Conservation (phyloP, 2,329 filamentous ascomycete genomes). For the Trichoderma citrinoviride region DNA sequence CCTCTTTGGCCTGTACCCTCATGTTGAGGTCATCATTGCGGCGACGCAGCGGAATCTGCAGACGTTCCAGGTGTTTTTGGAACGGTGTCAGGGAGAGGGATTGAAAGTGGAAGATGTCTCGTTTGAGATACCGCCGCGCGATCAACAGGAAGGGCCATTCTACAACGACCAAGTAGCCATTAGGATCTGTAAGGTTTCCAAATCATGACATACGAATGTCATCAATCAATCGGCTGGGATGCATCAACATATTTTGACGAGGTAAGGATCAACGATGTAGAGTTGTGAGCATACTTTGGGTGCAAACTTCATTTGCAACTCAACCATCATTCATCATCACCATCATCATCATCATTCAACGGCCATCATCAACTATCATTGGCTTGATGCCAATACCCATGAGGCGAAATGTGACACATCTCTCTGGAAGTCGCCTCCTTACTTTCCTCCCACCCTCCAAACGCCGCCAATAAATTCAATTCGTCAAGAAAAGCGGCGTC, state of each 20-base stretch:
- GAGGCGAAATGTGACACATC: not conserved
- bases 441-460: too few species aligned
- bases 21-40: constrained; percentile 61
- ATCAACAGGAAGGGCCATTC: constrained; percentile 59
- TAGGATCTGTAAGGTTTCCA: constrained; percentile 45
- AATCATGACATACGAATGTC: constrained; percentile 7
- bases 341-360: too few species aligned
- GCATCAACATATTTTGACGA: not conserved
- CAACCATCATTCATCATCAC: not conserved
- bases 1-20: constrained; percentile 56
- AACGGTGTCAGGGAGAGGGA: constrained; percentile 51
- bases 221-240: not conserved
- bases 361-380: too few species aligned
- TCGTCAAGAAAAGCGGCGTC: not conserved
- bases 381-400: not conserved
- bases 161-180: constrained; percentile 61
- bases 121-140: constrained; percentile 40
- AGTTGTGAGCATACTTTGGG: not conserved
- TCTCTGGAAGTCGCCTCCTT: not conserved
- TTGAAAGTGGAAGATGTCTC: constrained; percentile 44
- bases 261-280: not conserved
- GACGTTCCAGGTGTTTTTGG: constrained; percentile 64
- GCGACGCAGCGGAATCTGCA: constrained; percentile 68
- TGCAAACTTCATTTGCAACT: not conserved
- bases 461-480: too few species aligned